These are phyloP conservation scores for Akebia trifoliata DNA, from an alignment of 164 flowering plant species.

Conservation along the genomic window DNA sequence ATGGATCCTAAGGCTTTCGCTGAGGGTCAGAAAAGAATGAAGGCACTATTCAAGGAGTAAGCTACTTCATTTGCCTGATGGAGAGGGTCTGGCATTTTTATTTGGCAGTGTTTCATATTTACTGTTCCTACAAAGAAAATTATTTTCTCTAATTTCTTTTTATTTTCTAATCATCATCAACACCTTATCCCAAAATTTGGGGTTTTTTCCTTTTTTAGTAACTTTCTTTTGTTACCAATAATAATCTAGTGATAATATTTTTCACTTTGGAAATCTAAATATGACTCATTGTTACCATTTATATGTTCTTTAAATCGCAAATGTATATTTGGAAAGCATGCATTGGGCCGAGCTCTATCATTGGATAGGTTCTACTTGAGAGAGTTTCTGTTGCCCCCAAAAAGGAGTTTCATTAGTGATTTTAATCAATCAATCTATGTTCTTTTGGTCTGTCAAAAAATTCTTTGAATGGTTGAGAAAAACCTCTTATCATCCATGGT, in stretches of 20 bases:
- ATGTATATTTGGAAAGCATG: background rate
- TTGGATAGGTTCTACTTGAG: background rate
- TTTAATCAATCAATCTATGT: background rate
- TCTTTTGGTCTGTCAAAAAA: background rate
- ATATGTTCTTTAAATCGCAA: background rate
- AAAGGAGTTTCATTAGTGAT: background rate
- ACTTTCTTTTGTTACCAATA: background rate
- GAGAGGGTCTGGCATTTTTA: background rate
- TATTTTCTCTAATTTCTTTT: too few species aligned
- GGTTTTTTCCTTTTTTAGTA: too few species aligned
- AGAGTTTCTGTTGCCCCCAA: background rate
- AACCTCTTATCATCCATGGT: background rate
- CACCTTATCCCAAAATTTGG: too few species aligned
- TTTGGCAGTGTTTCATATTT: background rate
- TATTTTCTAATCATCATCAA: too few species aligned
- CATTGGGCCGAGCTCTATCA: background rate
- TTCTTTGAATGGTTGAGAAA: background rate
- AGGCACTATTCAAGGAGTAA: constrained; percentile 62
- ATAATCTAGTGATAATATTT: too few species aligned
- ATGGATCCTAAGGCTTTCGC: constrained; percentile 48
- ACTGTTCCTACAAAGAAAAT: background rate
- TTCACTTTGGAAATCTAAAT: background rate
- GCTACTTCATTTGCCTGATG: constrained; percentile 16
- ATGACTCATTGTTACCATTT: background rate
- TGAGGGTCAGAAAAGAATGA: constrained; percentile 50